Evolutionary conservation across 2,329 filamentous ascomycete species (phyloP), one percentile per base, ranked within the genome.

Genomic region (Bipolaris sorokiniana): DNA sequence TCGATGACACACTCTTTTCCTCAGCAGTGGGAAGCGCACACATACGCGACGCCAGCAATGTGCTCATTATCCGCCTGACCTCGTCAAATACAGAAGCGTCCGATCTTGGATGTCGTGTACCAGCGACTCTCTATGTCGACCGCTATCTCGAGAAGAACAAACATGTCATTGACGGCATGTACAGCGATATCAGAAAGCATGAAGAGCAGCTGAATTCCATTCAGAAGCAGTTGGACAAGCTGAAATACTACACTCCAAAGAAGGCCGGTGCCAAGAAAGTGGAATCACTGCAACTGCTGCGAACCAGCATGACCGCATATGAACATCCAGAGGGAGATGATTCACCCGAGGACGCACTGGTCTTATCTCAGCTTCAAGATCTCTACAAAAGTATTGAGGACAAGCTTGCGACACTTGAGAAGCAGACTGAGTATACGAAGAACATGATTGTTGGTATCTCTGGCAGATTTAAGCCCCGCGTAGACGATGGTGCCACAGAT

Each of bases 141-240:
- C 81, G 86, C 44, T 89, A 88, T 68, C 75, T 87, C 44, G 77
- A 83, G 47, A 76, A 79, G 59, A 84, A 83, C 56, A 77, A 79
- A 53, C 77, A 78, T 1, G 66, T 78, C 9, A 79, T 83, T 15
- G 77, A 77, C 41, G 76, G 79, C 7, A 79, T 86, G 55, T 80
- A 83, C n/a, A 59, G 66, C 22, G 65, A 79, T 18, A 77, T 77
- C 53, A 67, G 67, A 20, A 58, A 73, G 28, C 70, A 69, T 44
- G 73, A 73, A 48, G 58, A 65, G 16, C 55, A 68, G 36, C 47
- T 73, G 33, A 61, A 58, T 13, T 70, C 68, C 23, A 72, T 81
- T 7, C 72, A 76, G 2, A 57, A 62, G 0, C 66, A 78, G 20
- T 61, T 76, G 37, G 65, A 74, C n/a, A 74, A 70, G 48, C 54